Evolutionary conservation across 495 filamentous ascomycete genomes (phyloP), one percentile per base, ranked within the genome.

Genomic region (Opeltia flavorubescens): DNA sequence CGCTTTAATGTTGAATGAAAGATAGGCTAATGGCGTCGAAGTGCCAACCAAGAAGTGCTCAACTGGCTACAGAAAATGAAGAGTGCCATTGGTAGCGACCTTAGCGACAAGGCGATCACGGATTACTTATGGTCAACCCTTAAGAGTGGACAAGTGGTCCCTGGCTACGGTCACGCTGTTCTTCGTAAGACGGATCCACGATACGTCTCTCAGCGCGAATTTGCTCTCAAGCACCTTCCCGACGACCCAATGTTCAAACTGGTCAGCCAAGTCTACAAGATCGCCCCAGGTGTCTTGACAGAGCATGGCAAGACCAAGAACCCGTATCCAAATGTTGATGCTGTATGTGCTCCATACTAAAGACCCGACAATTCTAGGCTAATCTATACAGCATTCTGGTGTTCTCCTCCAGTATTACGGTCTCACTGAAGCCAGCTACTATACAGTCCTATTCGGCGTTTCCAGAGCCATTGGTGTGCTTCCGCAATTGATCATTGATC

Each of bases 281-380:
- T 98, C 62, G 91, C 91, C 47, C 93, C 91, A 52, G 85, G 84
- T 60, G 91, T 98, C 49, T 71, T 98, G 57, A 96, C 93, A 50
- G 89, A 96, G 76, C 91, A 98, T 72, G 91, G 91, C 69, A 98
- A 98, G 84, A 94, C 87, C 68, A 93, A 93, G 83, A 91, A 93
- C 81, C 76, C 79, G 45, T 83, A 71, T 66, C 81, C 78, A 50
- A 81, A 82, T 63, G 78, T 83, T 48, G 80, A 84, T 63, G 72
- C 76, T 60, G 69, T 69, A 62, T 67, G n/a, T n/a, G 69, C 67
- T 56, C 34, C 36, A 58, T 65, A 38, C 65, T 45, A 56, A 57
- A 57, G 51, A 18, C 5, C n/a, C 8, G 15, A 24, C 66, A 66
- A 57, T 62, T 71, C 18, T n/a, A 45, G 44, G 40, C 62, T 66